Percentiles rank a stretch among this genome's conserved stretches.
Evolutionary conservation across 495 filamentous ascomycete genomes (phyloP).

Genomic region (Jackrogersella multiformis): DNA sequence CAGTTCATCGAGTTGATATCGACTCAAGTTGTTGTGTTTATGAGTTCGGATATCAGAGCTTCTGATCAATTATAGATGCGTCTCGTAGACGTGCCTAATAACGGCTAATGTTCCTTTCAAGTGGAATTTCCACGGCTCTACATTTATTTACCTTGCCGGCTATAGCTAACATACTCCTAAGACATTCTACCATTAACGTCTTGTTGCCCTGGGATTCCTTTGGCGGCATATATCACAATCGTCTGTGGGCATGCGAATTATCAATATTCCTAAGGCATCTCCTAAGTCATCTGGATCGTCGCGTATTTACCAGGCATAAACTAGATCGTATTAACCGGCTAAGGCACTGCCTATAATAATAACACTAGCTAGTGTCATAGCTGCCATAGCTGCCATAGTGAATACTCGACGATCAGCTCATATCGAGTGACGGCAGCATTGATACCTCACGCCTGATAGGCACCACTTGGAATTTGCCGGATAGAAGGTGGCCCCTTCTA

Average conservation of each 20-base stretch:
- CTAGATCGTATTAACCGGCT: neutral
- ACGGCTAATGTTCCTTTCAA: neutral
- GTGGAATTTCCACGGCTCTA: neutral
- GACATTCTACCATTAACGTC: neutral
- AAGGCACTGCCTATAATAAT: neutral
- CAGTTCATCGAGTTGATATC: neutral
- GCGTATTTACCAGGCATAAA: neutral
- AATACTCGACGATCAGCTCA: constrained; percentile 4
- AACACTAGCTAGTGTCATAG: neutral
- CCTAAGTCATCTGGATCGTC: constrained; percentile 14
- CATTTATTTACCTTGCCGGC: neutral
- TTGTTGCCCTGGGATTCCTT: neutral
- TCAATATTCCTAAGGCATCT: constrained; percentile 9
- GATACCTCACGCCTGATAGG: neutral
- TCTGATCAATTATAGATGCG: neutral
- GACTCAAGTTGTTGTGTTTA: neutral
- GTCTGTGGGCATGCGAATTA: constrained; percentile 26
- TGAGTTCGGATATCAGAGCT: constrained; percentile 3
- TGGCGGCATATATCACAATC: neutral
- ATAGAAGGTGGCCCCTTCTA: neutral
- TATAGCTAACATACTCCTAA: constrained; percentile 22
- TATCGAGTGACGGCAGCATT: neutral
- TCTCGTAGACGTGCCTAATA: neutral
- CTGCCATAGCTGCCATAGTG: neutral
- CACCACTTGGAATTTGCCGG: neutral